Percentiles rank a stretch among this genome's conserved stretches.
phyloP scores from a whole-genome alignment of 1,139 yeast species.

The Debaryomyces singareniensis region DNA sequence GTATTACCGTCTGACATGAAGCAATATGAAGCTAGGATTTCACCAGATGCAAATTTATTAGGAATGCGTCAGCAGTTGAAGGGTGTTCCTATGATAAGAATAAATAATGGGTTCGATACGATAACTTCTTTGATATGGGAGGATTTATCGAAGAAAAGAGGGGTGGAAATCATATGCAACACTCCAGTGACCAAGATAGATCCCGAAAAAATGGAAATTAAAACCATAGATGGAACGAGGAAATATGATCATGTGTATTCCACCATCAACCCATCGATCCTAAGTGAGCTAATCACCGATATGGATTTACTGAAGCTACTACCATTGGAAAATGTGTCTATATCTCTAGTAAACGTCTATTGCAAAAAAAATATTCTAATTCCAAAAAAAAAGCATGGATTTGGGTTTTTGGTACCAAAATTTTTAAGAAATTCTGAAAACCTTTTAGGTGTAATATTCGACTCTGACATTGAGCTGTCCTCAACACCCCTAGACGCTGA shows the following conservation, averaged over 20 bases:
- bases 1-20: constrained; percentile 13
- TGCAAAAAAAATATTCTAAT: constrained; percentile 22
- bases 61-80: constrained; percentile 30
- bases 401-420: constrained; percentile 82
- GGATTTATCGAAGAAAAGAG: constrained; percentile 27
- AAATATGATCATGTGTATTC: constrained; percentile 50
- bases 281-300: constrained; percentile 9
- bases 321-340: constrained; percentile 43
- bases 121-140: constrained; percentile 39
- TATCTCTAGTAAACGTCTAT: constrained; percentile 57
- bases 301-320: constrained; percentile 6
- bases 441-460: constrained; percentile 83
- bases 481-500: constrained; percentile 14
- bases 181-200: constrained; percentile 16
- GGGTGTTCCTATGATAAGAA: constrained; percentile 46
- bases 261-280: constrained; percentile 33
- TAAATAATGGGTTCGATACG: constrained; percentile 48
- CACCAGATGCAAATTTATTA: constrained; percentile 31
- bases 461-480: constrained; percentile 67
- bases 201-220: constrained; percentile 1
- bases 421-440: constrained; percentile 49
- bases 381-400: constrained; percentile 53
- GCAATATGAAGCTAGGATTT: constrained; percentile 26
- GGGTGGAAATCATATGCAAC: constrained; percentile 32
- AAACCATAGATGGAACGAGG: constrained; percentile 7